Evolutionary conservation across 192 early-diverging fungal genomes (phyloP), one percentile per base, ranked within the genome.

Genomic region (Mortierella claussenii): DNA sequence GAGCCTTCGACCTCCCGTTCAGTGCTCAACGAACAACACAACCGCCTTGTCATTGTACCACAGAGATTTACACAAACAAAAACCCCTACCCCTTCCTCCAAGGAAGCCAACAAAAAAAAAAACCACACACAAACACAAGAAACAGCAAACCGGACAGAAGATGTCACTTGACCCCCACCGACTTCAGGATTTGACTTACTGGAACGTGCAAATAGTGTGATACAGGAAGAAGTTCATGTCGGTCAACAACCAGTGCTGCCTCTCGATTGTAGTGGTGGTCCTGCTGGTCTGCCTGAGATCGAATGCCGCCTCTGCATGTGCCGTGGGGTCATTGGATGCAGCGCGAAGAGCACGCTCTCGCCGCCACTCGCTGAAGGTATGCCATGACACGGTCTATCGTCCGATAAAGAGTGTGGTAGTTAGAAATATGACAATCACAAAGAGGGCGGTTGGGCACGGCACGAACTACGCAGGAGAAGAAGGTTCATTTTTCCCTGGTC

Each of bases 201-300:
- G 73, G 46, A 76, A 67, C 7, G 73, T 76, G 52, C 73, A 76
- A 43, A 76, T 51, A n/a, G 64, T 76, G 37, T 76, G 73, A 58
- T 76, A 76, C 45, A 76, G 53, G 53, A 76, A 76, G 51, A 76
- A 76, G 26, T 48, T 67, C 64, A 76, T 66, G 11, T 76, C 73
- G n/a, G 73, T 76, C 58, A 76, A 32, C 28, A 60, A 43, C 73
- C 73, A 76, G n/a, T 76, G 40, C 40, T 67, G 73, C 26, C 65
- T 43, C 26, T 66, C 73, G 30, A 66, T 56, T 2, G 73, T 62
- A 10, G 73, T 76, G 4, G 34, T 64, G 2, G 33, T 45, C 11
- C 37, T 28, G 33, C 18, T 37, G 18, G 7, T 23, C n/a, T n/a
- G 5, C 34, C 18, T 31, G 20, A 28, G 8, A 31, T 28, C 23